Percentiles rank a stretch among this genome's conserved stretches.
Evolutionary conservation across 768 basidiomycete species (phyloP).

Genomic region (Pleurotus tuoliensis): DNA sequence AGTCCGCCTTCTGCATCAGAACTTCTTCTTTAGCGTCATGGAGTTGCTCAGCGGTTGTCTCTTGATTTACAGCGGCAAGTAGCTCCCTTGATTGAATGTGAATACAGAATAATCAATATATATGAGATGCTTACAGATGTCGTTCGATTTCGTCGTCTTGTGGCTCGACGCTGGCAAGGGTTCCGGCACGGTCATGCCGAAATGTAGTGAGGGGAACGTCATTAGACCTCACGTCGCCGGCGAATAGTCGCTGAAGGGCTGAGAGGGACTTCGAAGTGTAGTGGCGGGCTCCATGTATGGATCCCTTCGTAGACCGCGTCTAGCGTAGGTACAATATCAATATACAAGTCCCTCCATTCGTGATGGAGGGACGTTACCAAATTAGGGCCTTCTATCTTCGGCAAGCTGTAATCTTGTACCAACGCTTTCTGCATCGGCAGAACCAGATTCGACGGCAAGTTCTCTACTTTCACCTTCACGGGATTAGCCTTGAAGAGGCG

Average conservation of each 20-base stretch:
- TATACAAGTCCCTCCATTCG: too few relatives aligned
- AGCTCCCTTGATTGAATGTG: constrained; percentile 49
- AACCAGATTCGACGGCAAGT: constrained; percentile 67
- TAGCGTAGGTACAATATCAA: not conserved
- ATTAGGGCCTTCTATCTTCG: constrained; percentile 25
- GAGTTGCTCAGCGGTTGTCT: constrained; percentile 44
- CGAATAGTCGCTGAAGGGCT: constrained; percentile 62
- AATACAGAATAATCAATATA: not conserved
- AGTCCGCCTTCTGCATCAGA: constrained; percentile 76
- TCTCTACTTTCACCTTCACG: constrained; percentile 65
- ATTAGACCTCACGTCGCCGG: constrained; percentile 44
- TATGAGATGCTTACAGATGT: constrained; percentile 53
- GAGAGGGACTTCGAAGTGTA: constrained; percentile 56
- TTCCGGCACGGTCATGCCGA: constrained; percentile 34
- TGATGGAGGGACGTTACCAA: constrained; percentile 20
- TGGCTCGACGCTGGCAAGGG: constrained; percentile 19
- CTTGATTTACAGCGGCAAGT: constrained; percentile 59
- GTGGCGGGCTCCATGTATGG: constrained; percentile 31
- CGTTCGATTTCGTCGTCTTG: constrained; percentile 66
- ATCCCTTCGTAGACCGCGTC: not conserved
- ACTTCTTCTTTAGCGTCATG: constrained; percentile 66
- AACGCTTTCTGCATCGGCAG: constrained; percentile 78
- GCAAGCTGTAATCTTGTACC: constrained; percentile 53
- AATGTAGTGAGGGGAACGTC: constrained; percentile 62
- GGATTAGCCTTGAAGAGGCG: constrained; percentile 75